These are phyloP conservation scores for Aureobasidium sp. DNA, from an alignment of 2,329 filamentous ascomycete genomes.

Conservation along the genomic window DNA sequence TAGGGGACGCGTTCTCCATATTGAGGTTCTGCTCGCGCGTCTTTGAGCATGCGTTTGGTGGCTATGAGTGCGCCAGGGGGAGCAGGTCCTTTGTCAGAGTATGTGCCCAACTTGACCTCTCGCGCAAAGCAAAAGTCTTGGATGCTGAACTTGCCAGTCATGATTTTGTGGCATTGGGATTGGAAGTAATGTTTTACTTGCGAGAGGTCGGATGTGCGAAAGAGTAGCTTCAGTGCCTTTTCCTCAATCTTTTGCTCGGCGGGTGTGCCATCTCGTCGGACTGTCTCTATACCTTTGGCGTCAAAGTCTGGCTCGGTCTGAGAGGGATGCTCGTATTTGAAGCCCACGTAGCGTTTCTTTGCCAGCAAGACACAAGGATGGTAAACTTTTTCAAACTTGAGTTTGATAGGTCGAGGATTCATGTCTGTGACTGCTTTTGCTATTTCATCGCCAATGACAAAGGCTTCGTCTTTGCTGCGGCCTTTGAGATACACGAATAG, in stretches of 20 bases:
- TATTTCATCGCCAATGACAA: conserved; percentile 88
- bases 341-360: conserved; percentile 97
- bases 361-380: conserved; percentile 88
- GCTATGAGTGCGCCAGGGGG: conserved; percentile 87
- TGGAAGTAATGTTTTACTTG: conserved; percentile 88
- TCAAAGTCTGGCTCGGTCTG: conserved; percentile 85
- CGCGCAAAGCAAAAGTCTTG: conserved; percentile 95
- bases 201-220: conserved; percentile 82
- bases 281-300: conserved; percentile 97
- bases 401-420: conserved; percentile 86
- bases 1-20: conserved; percentile 95
- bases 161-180: conserved; percentile 82
- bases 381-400: conserved; percentile 99
- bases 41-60: conserved; percentile 75
- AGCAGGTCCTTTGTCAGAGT: conserved; percentile 70
- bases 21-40: conserved; percentile 81
- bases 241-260: conserved; percentile 97
- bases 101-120: conserved; percentile 85
- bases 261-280: conserved; percentile 87
- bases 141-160: conserved; percentile 78
- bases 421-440: conserved; percentile 76
- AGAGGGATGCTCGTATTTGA: conserved; percentile 78
- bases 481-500: conserved; percentile 87
- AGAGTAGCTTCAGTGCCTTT: conserved; percentile 79
- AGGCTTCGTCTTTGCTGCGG: conserved; percentile 79